phyloP scores from a whole-genome alignment of 768 basidiomycete species.

The Hortiboletus flavorubellus region DNA sequence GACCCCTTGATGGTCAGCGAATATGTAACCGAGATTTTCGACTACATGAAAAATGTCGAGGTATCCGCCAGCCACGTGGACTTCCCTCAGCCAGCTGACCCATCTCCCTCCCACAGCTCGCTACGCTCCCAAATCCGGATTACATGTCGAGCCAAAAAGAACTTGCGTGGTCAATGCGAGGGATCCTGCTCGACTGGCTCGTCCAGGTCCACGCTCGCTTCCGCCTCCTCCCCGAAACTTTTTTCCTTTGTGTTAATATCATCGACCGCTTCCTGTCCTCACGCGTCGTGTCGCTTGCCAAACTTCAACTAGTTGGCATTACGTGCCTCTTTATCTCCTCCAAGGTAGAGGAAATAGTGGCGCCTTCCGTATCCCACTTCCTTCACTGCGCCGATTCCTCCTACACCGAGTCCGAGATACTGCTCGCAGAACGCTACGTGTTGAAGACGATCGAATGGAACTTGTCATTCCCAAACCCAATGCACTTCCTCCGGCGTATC shows the following conservation, averaged over 20 bases:
- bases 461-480: conserved; percentile 80
- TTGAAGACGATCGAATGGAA: conserved; percentile 85
- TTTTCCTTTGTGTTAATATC: no score
- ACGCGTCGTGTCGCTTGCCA: no score
- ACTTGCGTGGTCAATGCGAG: conserved; percentile 86
- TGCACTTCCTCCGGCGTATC: conserved; percentile 83
- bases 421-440: conserved; percentile 87
- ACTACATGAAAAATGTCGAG: conserved; percentile 85
- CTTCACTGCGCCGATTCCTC: conserved; percentile 75
- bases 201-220: conserved; percentile 88
- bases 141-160: conserved; percentile 86
- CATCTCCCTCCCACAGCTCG: conserved; percentile 43
- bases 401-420: conserved; percentile 75
- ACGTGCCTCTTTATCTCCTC: no score
- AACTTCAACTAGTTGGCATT: no score
- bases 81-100: background rate
- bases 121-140: conserved; percentile 75
- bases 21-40: conserved; percentile 91
- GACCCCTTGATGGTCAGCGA: conserved; percentile 98
- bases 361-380: conserved; percentile 81
- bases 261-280: no score
- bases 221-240: conserved; percentile 56
- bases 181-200: conserved; percentile 89
- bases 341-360: no score
- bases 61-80: conserved; percentile 38